These are phyloP conservation scores for Nannochloris sp. DNA, from an alignment of 139 green algal genomes.

Conservation along the genomic window DNA sequence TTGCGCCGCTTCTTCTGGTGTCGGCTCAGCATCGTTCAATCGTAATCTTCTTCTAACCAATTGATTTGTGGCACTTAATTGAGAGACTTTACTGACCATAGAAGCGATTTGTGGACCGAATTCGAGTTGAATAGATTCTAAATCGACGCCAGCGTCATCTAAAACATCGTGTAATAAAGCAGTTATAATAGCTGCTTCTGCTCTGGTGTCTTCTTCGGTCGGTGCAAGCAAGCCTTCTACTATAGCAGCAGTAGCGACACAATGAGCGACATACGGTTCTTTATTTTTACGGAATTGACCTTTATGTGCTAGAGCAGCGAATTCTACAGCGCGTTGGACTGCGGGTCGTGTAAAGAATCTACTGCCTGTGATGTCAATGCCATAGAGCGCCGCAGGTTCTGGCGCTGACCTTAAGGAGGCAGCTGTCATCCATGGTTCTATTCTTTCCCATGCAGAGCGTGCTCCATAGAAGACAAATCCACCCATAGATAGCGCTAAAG, in stretches of 20 bases:
- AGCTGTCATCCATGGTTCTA: conserved; percentile 16
- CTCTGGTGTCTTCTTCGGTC: conserved; percentile 43
- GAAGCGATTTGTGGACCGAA: conserved; percentile 66
- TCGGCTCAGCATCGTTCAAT: conserved; percentile 27
- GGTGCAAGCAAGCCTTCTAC: conserved; percentile 53
- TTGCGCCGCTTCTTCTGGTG: conserved; percentile 29
- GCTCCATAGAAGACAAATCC: conserved; percentile 13
- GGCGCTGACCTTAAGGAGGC: not conserved
- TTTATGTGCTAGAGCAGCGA: conserved; percentile 71
- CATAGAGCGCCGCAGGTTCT: conserved; percentile 34
- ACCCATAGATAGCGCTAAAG: not conserved
- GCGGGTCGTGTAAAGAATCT: conserved; percentile 39
- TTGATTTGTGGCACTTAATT: conserved; percentile 84
- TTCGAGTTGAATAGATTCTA: conserved; percentile 39
- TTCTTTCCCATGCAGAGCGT: conserved; percentile 18
- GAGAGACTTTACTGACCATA: conserved; percentile 74
- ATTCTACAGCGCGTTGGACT: conserved; percentile 62
- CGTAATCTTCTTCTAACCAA: conserved; percentile 63
- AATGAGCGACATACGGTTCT: conserved; percentile 89
- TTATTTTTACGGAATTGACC: conserved; percentile 68
- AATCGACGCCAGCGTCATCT: conserved; percentile 71
- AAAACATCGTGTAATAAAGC: conserved; percentile 92
- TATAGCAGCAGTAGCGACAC: conserved; percentile 87
- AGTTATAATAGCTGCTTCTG: conserved; percentile 65
- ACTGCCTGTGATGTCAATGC: conserved; percentile 54